phyloP scores from a whole-genome alignment of 768 basidiomycete species.

The Mycena sanguinolenta region DNA sequence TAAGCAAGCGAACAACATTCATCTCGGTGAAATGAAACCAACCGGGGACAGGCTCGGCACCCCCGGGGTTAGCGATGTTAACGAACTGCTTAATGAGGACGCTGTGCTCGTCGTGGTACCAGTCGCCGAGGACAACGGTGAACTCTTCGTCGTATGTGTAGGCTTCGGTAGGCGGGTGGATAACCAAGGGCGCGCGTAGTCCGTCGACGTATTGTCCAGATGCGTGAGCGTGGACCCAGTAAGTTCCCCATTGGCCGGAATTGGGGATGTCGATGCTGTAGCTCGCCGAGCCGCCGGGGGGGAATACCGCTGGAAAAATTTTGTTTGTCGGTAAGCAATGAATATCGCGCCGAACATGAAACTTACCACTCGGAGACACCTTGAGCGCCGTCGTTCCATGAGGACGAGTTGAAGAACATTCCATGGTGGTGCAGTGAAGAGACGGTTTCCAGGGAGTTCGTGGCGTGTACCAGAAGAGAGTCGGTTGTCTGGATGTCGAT shows the following conservation, averaged over 20 bases:
- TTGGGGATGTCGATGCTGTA: constrained; percentile 81
- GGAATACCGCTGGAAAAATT: constrained; percentile 79
- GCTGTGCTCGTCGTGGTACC: constrained; percentile 88
- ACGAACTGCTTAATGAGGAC: constrained; percentile 76
- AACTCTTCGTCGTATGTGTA: constrained; percentile 92
- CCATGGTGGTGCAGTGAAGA: constrained; percentile 93
- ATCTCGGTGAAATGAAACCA: constrained; percentile 37
- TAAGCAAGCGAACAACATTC: neutral
- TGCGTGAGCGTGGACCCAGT: constrained; percentile 84
- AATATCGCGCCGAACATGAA: neutral
- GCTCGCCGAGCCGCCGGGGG: constrained; percentile 73
- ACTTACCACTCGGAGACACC: constrained; percentile 85
- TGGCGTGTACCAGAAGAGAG: constrained; percentile 81
- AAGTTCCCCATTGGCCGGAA: constrained; percentile 83
- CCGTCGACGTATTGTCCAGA: constrained; percentile 84
- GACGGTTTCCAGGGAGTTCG: constrained; percentile 76
- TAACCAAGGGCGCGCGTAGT: constrained; percentile 86
- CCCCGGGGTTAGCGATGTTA: constrained; percentile 80
- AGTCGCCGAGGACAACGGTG: constrained; percentile 88
- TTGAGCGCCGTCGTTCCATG: constrained; percentile 92
- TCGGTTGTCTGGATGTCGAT: constrained; percentile 81
- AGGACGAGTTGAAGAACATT: constrained; percentile 91
- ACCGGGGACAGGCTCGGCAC: constrained; percentile 93
- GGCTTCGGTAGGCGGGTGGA: constrained; percentile 76
- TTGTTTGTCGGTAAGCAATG: neutral